Evolutionary conservation across 192 early-diverging fungal species (phyloP), one percentile per base, ranked within the genome.

Genomic region (Phycomyces nitens): DNA sequence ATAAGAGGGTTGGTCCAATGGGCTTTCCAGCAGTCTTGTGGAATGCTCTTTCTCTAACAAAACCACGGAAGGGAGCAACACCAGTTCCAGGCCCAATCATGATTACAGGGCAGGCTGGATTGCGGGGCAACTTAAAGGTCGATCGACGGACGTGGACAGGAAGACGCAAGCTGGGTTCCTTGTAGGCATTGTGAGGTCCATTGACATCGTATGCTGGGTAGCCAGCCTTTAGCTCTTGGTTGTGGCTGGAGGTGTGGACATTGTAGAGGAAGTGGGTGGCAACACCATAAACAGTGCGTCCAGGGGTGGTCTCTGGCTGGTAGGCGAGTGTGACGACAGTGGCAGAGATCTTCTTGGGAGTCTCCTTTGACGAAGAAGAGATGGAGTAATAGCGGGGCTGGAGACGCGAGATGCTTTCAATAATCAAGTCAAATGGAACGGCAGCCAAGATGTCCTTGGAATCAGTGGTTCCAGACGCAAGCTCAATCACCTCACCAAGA

Each of bases 61-160:
- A 99, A 3, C 89, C 97, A 50, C 97, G 86, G 89, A 99, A 98
- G n/a, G 97, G 97, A 16, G 97, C 97, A 47, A 99, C 90, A 44
- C 97, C 97, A 7, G 97, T 99, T 47, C 97, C 97, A 9, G 97
- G 97, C 0, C 97, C 97, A 49, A 99, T 77, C 97, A 99, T 99
- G 24, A 99, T 84, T 64, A 99, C 78, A 11, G 97, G 97, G 9
- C 84, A 70, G 9, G 80, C 54, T 38, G 80, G 71, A 65, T 93
- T 86, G 15, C 81, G 69, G 11, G 97, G 97, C 55, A 99, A 78
- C 42, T 90, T 87, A 82, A 99, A 99, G 47, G 82, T 80, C 16
- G 89, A 93, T 41, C 87, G 83, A 55, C 97, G 89, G 56, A 99
- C 89, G 72, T 93, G 94, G 51, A 98, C 75, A 10, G 95, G 94